Evolutionary conservation across 768 basidiomycete species (phyloP), one percentile per base, ranked within the genome.

Genomic region (Megacollybia marginata): DNA sequence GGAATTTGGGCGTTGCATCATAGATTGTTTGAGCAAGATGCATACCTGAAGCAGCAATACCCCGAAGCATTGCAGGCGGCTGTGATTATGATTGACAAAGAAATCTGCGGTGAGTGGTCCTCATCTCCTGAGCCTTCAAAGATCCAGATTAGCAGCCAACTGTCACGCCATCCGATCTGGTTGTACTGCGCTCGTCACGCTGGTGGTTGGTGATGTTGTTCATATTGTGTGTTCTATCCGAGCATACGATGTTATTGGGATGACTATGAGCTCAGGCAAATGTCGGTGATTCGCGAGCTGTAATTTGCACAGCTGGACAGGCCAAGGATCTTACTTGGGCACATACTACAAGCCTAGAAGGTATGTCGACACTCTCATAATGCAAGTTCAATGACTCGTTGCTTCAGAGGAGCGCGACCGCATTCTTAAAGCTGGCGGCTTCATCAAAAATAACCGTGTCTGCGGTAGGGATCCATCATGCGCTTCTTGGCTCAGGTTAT

Each of bases 321-420:
- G n/a, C n/a, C n/a, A n/a, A n/a, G n/a, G n/a, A n/a, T n/a, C n/a
- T n/a, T n/a, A n/a, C n/a, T n/a, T n/a, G n/a, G n/a, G n/a, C n/a
- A n/a, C n/a, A n/a, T n/a, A n/a, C n/a, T n/a, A n/a, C n/a, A n/a
- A n/a, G n/a, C n/a, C n/a, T n/a, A n/a, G 69, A 57, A 96, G 98
- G 69, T 88, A 77, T 60, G 75, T 78, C 23, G 86, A 96, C 33
- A 96, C 98, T 59, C 74, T 79, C 33, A 83, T 78, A 33, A 96
- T 93, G 96, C 42, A 95, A 96, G 42, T 99, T 88, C 60, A 85
- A 98, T 52, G 93, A 98, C 65, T 97, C 82, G 60, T 94, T n/a
- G n/a, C n/a, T n/a, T n/a, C n/a, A n/a, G n/a, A n/a, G n/a, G n/a
- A n/a, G n/a, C n/a, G n/a, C n/a, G n/a, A n/a, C n/a, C n/a, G n/a